Base-by-base conservation (phyloP, 225 moss, liverwort and hornwort genomes). In the Ulota crispa region DNA sequence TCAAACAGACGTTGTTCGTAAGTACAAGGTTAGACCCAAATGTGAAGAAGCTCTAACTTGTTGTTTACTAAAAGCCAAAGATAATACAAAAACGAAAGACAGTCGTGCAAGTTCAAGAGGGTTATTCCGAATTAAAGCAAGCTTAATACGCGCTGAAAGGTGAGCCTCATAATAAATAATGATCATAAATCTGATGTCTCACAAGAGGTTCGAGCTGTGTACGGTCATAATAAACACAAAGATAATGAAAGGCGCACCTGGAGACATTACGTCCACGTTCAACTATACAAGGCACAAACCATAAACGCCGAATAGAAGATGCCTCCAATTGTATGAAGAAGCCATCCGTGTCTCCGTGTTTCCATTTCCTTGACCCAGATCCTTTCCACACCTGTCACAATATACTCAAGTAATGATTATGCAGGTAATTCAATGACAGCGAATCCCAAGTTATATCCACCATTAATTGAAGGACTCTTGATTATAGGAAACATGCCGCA, bases 321-420 rank as follows among this genome's bases (percentile, higher is more conserved):
- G 94, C 80, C 83, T 95, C 97, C 43, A 97, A 84, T 85, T 97
- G 97, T 73, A 95, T 86, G 61, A 97, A 97, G 80, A 97, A 87
- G 37, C 97, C 97, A 87, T 94, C 90, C 43, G 89, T 86, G 74
- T 92, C 92, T 42, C 94, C 91, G 21, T 85, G 89, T 83, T 90
- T 92, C 97, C 97, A 97, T 87, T 92, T 97, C 82, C 93, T 97
- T 73, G 89, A 85, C 27, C 97, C 95, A 82, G 92, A 85, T 84
- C 97, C 97, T 86, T 94, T 95, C 97, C 97, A 97, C 50, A 97
- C 94, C 97, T 97, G 82, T 66, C 81, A 85, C 67, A 80, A 79
- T 62, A 80, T 66, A 70, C 32, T 77, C 75, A 53, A 24, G 64
- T 55, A 56, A 75, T 65, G 31, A 82, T 26, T 53, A 41, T 52